Evolutionary conservation across 192 early-diverging fungal species (phyloP).

Genomic region (Endogone sp.): DNA sequence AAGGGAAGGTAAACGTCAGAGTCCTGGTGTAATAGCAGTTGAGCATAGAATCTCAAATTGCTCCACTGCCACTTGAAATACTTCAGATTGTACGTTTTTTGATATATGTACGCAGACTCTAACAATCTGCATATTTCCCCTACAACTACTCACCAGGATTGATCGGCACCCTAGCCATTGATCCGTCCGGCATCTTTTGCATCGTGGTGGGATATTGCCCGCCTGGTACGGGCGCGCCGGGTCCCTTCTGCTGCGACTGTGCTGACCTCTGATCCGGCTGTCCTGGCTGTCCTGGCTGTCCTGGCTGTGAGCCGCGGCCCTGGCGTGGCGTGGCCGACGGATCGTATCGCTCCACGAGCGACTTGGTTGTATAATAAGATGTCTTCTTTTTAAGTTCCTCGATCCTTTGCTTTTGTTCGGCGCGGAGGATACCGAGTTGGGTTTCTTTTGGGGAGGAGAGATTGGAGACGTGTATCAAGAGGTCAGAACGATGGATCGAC

Average conservation of each 20-base stretch:
- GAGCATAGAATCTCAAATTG: too few species aligned
- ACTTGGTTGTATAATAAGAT: slow-evolving; percentile 86
- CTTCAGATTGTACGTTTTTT: too few species aligned
- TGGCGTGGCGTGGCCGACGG: slow-evolving; percentile 13
- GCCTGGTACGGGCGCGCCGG: slow-evolving; percentile 17
- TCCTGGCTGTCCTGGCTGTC: slow-evolving; percentile 1
- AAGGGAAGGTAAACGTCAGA: too few species aligned
- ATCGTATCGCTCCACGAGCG: slow-evolving; percentile 86
- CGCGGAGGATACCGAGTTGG: slow-evolving; percentile 34
- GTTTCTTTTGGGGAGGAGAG: slow-evolving; percentile 17
- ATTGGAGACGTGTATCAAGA: too few species aligned
- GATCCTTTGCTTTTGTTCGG: slow-evolving; percentile 66
- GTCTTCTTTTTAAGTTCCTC: slow-evolving; percentile 97
- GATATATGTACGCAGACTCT: too few species aligned
- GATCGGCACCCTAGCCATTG: not conserved
- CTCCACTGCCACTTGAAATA: too few species aligned
- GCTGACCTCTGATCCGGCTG: slow-evolving; percentile 18
- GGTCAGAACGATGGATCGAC: not conserved
- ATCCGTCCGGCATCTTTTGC: slow-evolving; percentile 2
- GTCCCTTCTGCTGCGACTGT: slow-evolving; percentile 13
- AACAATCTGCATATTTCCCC: too few species aligned
- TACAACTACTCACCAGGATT: not conserved
- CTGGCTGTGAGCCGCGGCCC: not conserved
- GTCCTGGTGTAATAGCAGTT: too few species aligned
- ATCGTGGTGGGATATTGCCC: not conserved